These are phyloP conservation scores for Vachellia collinsii DNA, from an alignment of 306 rosid species.

Conservation along the genomic window DNA sequence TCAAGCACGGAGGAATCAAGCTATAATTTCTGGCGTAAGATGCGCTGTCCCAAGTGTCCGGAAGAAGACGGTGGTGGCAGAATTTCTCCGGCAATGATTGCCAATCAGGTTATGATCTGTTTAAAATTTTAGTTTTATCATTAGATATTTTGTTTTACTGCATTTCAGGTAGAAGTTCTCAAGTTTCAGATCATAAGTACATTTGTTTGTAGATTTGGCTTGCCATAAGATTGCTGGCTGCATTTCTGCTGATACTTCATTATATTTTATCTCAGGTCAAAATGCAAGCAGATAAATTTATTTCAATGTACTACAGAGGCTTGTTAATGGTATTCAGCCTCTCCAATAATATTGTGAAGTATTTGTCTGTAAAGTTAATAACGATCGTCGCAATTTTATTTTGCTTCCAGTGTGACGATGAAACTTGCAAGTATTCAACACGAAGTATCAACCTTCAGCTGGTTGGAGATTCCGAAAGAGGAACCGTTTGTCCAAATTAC, in stretches of 20 bases:
- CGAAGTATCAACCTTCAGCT: slow-evolving; percentile 75
- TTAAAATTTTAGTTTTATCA: slow-evolving; percentile 3
- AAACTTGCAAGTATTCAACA: slow-evolving; percentile 80
- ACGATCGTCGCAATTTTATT: slow-evolving; percentile 17
- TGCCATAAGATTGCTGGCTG: slow-evolving; percentile 21
- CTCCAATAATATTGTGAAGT: slow-evolving; percentile 10
- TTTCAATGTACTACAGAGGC: slow-evolving; percentile 78
- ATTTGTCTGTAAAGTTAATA: slow-evolving; percentile 15
- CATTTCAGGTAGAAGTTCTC: slow-evolving; percentile 29
- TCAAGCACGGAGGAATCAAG: slow-evolving; percentile 47
- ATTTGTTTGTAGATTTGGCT: slow-evolving; percentile 26
- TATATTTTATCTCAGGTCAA: slow-evolving; percentile 64
- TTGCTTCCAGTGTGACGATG: slow-evolving; percentile 86
- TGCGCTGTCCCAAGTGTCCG: slow-evolving; percentile 80
- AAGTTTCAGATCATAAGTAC: not conserved
- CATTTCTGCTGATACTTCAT: slow-evolving; percentile 29
- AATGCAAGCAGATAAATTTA: slow-evolving; percentile 76
- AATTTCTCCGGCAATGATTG: slow-evolving; percentile 76
- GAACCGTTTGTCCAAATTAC: slow-evolving; percentile 91
- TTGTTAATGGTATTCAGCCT: slow-evolving; percentile 62
- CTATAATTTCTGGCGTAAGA: slow-evolving; percentile 66
- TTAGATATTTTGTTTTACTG: slow-evolving; percentile 14
- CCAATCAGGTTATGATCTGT: slow-evolving; percentile 72
- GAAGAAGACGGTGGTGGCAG: slow-evolving; percentile 60
- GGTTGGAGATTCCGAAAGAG: slow-evolving; percentile 91